A percentile compares a stretch with the other conserved stretches of the same genome.
Evolutionary conservation across 1,284 basidiomycete genomes (phyloP).

Genomic region (Chiua sp.): DNA sequence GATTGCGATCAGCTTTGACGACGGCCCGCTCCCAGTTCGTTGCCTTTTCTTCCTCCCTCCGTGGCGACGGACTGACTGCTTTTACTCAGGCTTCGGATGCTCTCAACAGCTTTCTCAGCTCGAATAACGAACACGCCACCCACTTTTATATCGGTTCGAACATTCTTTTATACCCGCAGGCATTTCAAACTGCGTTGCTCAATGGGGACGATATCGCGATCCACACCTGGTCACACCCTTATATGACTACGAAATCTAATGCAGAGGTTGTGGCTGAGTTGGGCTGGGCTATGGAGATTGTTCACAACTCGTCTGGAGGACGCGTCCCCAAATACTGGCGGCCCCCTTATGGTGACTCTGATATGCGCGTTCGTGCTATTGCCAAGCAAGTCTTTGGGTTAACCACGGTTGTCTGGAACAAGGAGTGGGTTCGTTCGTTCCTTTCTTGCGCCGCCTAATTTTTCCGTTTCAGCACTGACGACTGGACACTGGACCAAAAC

Average conservation of each 20-base stretch:
- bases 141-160: slow-evolving; percentile 87
- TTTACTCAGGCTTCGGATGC: slow-evolving; percentile 25
- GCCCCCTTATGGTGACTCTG: slow-evolving; percentile 80
- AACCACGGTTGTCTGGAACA: slow-evolving; percentile 79
- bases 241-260: slow-evolving; percentile 81
- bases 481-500: slow-evolving; percentile 61
- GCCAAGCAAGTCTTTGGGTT: slow-evolving; percentile 76
- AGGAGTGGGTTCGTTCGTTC: slow-evolving; percentile 56
- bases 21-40: slow-evolving; percentile 72
- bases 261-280: slow-evolving; percentile 76
- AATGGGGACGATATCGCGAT: slow-evolving; percentile 71
- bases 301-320: slow-evolving; percentile 82
- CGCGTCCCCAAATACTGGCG: slow-evolving; percentile 76
- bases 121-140: slow-evolving; percentile 68
- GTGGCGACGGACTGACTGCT: slow-evolving; percentile 28
- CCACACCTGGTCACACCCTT: slow-evolving; percentile 83
- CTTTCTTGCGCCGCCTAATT: slow-evolving; percentile 7
- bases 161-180: slow-evolving; percentile 60
- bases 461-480: slow-evolving; percentile 55
- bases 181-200: slow-evolving; percentile 59
- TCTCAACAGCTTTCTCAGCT: slow-evolving; percentile 62
- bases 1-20: slow-evolving; percentile 74
- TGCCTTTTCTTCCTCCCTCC: slow-evolving; percentile 26
- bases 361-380: slow-evolving; percentile 75
- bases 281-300: slow-evolving; percentile 84